Percentiles rank a stretch among this genome's conserved stretches.
Evolutionary conservation across 1,139 yeast species (phyloP).

Genomic region (Nakaseomyces kungkrabaensis): DNA sequence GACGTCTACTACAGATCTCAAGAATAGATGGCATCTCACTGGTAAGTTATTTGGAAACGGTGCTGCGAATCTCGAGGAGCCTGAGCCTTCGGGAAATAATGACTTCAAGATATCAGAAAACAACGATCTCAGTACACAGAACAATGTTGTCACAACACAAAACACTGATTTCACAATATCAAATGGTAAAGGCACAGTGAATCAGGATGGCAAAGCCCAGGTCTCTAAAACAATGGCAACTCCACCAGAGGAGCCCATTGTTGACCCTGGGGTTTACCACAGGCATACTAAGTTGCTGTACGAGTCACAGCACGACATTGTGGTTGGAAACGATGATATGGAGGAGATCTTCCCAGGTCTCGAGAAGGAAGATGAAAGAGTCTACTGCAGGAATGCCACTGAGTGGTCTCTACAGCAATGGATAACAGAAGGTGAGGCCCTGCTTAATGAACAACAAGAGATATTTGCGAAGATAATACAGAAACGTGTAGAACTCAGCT

Average conservation of each 20-base stretch:
- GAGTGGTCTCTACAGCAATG: slow-evolving; percentile 29
- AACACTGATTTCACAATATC: no score
- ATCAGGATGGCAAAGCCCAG: no score
- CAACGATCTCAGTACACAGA: no score
- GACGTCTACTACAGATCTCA: neutral
- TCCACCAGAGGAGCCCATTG: neutral
- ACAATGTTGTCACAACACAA: no score
- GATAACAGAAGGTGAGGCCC: slow-evolving; percentile 30
- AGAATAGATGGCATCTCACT: neutral
- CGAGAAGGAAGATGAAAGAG: slow-evolving; percentile 1
- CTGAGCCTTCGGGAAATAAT: neutral
- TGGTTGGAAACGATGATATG: neutral
- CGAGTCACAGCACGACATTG: neutral
- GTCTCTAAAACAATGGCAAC: no score
- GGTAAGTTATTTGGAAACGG: neutral
- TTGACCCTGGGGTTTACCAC: neutral
- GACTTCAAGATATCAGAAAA: no score
- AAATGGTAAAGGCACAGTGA: no score
- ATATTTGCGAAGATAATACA: slow-evolving; percentile 30
- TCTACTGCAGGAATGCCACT: neutral
- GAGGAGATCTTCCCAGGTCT: neutral
- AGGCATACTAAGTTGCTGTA: neutral
- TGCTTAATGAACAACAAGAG: slow-evolving; percentile 28
- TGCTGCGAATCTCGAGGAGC: neutral
- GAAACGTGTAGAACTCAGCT: slow-evolving; percentile 34